Base-by-base conservation (phyloP, 345 rosid species). In the Populus nigra region DNA sequence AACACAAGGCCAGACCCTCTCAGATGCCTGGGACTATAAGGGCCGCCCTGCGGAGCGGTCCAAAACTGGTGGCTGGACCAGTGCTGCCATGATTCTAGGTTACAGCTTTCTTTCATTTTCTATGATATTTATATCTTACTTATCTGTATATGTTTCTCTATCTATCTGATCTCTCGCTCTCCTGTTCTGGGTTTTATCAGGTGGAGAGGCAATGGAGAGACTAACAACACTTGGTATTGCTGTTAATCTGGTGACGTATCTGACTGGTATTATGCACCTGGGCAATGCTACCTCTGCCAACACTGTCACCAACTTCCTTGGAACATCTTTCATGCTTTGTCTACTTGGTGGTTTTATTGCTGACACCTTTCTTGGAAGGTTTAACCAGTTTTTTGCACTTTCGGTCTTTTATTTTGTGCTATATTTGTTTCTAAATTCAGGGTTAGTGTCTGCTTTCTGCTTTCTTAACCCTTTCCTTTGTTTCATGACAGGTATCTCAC, bases 341-440 rank as follows among this genome's bases (percentile, higher is more conserved):
- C 87, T 96, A 73, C 88, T 93, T 7, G 98, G 99, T 71, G 99
- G 99, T 66, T 96, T 96, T 74, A 61, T 96, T 2, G 99, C 98
- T 0, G 99, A 96, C 78, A 90, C 99, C 61, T 96, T 90, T 78
- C 98, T 96, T n/a, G 99, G 99, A 82, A 89, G 99, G 97, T 92
- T 17, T 35, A 49, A 7, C 9, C 0, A 9, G 15, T 33, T 16
- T 23, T 1, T 36, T 68, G 16, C 49, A 16, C 69, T 16, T 13
- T 45, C 10, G 33, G 27, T 29, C 23, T 7, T 17, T 63, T 62
- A 8, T 15, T 47, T 31, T 50, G 6, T 66, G 17, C 2, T 38
- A 10, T 7, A 10, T 25, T 29, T 45, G 23, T 3, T 7, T n/a
- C 45, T 5, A 4, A 31, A 7, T 7, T 16, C 16, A 1, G 5